Evolutionary conservation across 1,284 basidiomycete species (phyloP), one percentile per base, ranked within the genome.

Genomic region (Nidula niveotomentosa): DNA sequence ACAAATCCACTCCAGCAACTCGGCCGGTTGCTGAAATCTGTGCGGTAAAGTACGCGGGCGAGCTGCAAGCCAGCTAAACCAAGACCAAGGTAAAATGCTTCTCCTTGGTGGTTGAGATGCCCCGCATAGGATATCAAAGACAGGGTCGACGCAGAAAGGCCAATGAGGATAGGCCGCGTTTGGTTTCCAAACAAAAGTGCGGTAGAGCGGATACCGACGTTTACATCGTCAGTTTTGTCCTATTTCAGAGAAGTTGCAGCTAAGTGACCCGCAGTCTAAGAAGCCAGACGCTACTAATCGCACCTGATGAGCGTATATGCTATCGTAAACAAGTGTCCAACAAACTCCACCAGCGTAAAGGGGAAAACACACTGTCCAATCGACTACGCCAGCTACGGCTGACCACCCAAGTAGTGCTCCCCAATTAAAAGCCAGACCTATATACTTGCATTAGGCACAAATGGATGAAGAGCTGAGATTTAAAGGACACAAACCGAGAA

Each of bases 321-420:
- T 97, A 66, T 99, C 97, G 67, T 99, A 99, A 1, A 96, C 91
- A 53, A 99, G 81, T 50, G 96, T 97, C 94, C 96, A 99, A 62
- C 86, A 86, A 36, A 95, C 77, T 6, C 93, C 92, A 2, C 96
- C 94, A 0, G 88, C 86, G 66, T 99, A 99, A 13, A 99, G 79
- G 1, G 97, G 95, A 9, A 93, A 74, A 44, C 91, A 91, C 39
- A 96, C 84, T 6, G 69, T 68, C 95, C 95, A 98, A 65, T 97
- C 79, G 6, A 91, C 88, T 0, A 79, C 64, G 0, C 93, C 94
- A 0, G 91, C 86, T 1, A 98, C 87, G 1, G 97, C 96, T 0
- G 96, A 95, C 91, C 96, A 99, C 34, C 97, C 97, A 7, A 99
- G 84, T 3, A 99, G 75, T 0, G 94, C 90, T 10, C 97, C 97